Evolutionary conservation across 495 filamentous ascomycete genomes (phyloP), one percentile per base, ranked within the genome.

Genomic region (Margaritispora aquatica): DNA sequence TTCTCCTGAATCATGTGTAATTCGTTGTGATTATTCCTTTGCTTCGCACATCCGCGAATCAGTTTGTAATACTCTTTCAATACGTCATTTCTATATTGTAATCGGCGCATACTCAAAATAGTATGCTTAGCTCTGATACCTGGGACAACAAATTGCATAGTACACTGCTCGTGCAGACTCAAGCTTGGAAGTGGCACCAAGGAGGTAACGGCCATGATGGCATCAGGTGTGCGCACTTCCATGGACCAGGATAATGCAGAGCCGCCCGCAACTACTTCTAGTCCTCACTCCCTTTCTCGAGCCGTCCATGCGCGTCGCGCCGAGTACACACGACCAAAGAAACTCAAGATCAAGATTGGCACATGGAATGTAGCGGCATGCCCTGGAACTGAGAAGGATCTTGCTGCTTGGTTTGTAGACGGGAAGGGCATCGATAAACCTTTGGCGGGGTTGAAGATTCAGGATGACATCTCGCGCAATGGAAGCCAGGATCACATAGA

Each of bases 331-430:
- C 80, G 79, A 13, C 79, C 84, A 27, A 79, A 80, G 55, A 79
- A 80, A 26, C 81, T 96, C 55, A 84, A 82, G 57, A 80, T 97
- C 64, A 97, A 96, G 66, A 76, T 97, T 22, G 94, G 92, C 4
- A 86, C 87, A 1, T 99, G 95, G 95, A 99, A 99, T 72, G 90
- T 97, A 26, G 95, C 91, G 8, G 84, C 88, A 1, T 81, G 86
- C 57, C 79, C 85, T 38, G 88, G 86, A 29, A 92, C 90, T 1
- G 92, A 96, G 69, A 86, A 88, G 61, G 92, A 96, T 69, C 74
- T 97, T 8, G 88, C 82, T 1, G 83, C 79, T 26, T 97, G 92
- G 92, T 95, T 96, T 67, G 78, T 92, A 19, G 76, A 86, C 2
- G 87, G 87, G 2, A 82, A 88, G 63, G 90, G 87, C 5, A 66